These are phyloP conservation scores for Theobroma grandiflorum DNA, from an alignment of 441 rosid species.

Conservation along the genomic window DNA sequence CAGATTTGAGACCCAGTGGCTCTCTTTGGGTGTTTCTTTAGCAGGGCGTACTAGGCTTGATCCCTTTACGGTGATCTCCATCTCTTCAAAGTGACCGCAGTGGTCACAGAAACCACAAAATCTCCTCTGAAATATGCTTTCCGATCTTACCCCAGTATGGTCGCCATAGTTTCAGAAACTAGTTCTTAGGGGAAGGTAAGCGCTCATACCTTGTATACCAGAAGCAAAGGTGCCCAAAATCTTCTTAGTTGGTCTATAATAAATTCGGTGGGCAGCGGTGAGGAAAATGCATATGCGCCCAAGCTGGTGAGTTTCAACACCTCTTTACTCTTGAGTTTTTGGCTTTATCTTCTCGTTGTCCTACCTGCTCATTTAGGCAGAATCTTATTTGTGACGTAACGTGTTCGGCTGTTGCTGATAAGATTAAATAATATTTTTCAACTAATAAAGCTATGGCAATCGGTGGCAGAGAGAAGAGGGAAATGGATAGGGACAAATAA, in stretches of 20 bases:
- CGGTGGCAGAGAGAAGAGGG: too few relatives aligned
- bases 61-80: conserved; percentile 34
- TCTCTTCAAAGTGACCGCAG: background rate
- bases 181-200: background rate
- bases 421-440: too few relatives aligned
- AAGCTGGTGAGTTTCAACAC: too few relatives aligned
- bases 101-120: background rate
- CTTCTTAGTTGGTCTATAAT: background rate
- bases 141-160: background rate
- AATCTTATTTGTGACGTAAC: too few relatives aligned
- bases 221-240: background rate
- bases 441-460: too few relatives aligned
- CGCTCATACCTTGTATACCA: background rate
- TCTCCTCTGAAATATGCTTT: background rate
- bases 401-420: too few relatives aligned
- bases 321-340: too few relatives aligned
- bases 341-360: too few relatives aligned
- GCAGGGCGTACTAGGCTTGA: conserved; percentile 33
- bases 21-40: conserved; percentile 2
- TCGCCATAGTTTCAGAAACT: background rate
- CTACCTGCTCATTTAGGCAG: too few relatives aligned
- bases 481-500: too few relatives aligned
- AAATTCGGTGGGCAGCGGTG: too few relatives aligned
- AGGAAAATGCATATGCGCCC: too few relatives aligned
- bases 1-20: conserved; percentile 6